A percentile compares a stretch with the other conserved stretches of the same genome.
Conservation (phyloP, 1,139 yeast genomes). For the Taphrina sp. region DNA sequence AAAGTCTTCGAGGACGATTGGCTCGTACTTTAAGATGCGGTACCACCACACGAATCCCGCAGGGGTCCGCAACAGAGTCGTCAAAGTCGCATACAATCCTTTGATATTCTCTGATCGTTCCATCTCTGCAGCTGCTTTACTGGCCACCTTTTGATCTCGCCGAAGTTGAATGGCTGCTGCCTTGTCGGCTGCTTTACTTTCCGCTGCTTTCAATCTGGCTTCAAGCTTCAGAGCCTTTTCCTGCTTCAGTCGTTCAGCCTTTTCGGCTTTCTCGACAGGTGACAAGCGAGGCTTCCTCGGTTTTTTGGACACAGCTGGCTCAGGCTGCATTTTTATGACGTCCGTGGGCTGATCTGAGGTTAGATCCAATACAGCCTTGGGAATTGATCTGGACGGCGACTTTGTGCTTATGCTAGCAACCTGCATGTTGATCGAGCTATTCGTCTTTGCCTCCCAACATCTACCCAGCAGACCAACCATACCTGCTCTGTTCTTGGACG, state of each 20-base stretch:
- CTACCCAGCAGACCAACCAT: constrained; percentile 27
- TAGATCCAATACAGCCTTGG: background rate
- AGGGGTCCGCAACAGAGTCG: constrained; percentile 11
- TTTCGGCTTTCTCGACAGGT: background rate
- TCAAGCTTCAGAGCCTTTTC: background rate
- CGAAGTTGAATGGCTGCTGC: background rate
- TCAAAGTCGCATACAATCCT: constrained; percentile 3
- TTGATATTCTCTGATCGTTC: background rate
- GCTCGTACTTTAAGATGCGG: constrained; percentile 38
- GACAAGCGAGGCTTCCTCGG: too few species aligned
- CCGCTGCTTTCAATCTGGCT: background rate
- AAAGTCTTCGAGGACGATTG: constrained; percentile 38
- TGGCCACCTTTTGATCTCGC: background rate
- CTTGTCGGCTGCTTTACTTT: constrained; percentile 8
- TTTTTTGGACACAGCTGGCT: too few species aligned
- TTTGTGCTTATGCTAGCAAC: background rate
- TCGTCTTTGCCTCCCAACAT: constrained; percentile 25
- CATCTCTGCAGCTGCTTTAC: background rate
- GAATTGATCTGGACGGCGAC: background rate
- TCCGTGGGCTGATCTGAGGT: background rate
- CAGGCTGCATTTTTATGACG: background rate
- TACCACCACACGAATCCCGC: constrained; percentile 38
- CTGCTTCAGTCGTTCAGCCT: background rate
- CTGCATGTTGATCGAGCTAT: background rate
- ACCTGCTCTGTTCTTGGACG: constrained; percentile 18